Base-by-base conservation (phyloP, 805 yeast species). In the Pichia heedii region DNA sequence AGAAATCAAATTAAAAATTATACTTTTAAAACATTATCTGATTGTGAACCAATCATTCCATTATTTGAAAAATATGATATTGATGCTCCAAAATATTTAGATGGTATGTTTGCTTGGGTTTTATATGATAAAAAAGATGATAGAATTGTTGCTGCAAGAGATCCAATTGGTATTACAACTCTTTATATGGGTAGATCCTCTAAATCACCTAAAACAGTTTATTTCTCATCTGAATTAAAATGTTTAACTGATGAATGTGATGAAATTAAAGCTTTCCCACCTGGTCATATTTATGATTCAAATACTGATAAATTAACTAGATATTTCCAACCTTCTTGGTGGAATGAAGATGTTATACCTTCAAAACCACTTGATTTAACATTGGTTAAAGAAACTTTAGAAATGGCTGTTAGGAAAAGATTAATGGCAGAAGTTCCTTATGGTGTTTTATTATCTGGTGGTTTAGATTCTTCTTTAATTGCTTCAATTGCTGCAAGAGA, bases 371-470 rank as follows among this genome's bases (percentile, higher is more conserved):
- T 83, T 37, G 95, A 90, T 63, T 78, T 71, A 61, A 77, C 63
- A 57, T 55, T 68, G 47, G 76, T 93, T 49, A 81, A 96, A 66
- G 83, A 81, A 57, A 65, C 85, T 40, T 76, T 93, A 62, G 98
- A 93, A 67, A 70, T 83, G 69, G 88, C 98, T 39, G 99, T 93
- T 44, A 84, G 98, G 74, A 93, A 93, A 84, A 84, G 98, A 76
- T 77, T 93, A 59, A 93, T 93, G 99, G 93, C 97, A 44, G 99
- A 93, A 73, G 99, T 93, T 49, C 97, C 99, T 44, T 93, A 86
- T 66, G 99, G 99, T 71, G 99, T 93, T 38, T 72, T 93, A 55
- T 73, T 93, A 54, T 87, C 96, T 20, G 99, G 99, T 63, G 99
- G 99, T 53, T 77, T 93, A 60, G 99, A 93, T 66, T 88, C 97